Percentiles rank a stretch among this genome's conserved stretches.
Evolutionary conservation across 345 rosid genomes (phyloP).

Genomic region (Brassica nigra): DNA sequence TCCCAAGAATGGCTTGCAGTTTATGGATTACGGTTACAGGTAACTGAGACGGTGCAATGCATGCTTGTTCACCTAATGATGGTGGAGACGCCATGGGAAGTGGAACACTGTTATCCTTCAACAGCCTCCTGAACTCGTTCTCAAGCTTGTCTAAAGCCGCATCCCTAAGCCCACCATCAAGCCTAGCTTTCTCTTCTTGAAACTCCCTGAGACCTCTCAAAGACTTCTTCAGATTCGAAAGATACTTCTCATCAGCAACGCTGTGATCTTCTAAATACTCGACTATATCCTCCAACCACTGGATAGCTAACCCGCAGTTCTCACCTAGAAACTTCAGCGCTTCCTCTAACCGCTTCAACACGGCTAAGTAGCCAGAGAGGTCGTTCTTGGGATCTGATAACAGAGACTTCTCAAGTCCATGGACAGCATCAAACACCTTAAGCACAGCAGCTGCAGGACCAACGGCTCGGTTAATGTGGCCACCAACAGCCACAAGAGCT

Average conservation of each 20-base stretch:
- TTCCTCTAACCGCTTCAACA: constrained; percentile 89
- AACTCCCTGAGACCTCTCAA: constrained; percentile 65
- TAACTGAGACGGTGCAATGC: constrained; percentile 85
- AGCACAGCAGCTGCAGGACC: constrained; percentile 99
- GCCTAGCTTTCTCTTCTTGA: constrained; percentile 48
- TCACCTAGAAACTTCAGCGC: constrained; percentile 88
- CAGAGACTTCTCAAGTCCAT: constrained; percentile 88
- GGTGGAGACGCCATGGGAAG: constrained; percentile 82
- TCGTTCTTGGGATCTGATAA: constrained; percentile 83
- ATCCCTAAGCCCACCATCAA: constrained; percentile 87
- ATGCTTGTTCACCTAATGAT: constrained; percentile 61
- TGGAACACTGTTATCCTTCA: constrained; percentile 84
- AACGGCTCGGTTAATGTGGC: constrained; percentile 95
- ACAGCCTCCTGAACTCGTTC: constrained; percentile 67
- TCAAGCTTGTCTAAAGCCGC: constrained; percentile 86
- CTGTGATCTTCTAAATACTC: constrained; percentile 89
- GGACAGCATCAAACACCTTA: constrained; percentile 97
- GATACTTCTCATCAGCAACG: constrained; percentile 77
- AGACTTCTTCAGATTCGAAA: constrained; percentile 65
- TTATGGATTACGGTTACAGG: constrained; percentile 87
- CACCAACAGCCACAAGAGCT: constrained; percentile 80
- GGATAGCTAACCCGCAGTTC: constrained; percentile 91
- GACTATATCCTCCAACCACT: constrained; percentile 98
- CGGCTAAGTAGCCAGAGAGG: constrained; percentile 78
- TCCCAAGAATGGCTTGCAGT: constrained; percentile 87